Percentiles rank a stretch among this genome's conserved stretches.
These are phyloP conservation scores for Dactylellina haptotyla DNA, from an alignment of 2,329 filamentous ascomycete genomes.

Conservation along the genomic window DNA sequence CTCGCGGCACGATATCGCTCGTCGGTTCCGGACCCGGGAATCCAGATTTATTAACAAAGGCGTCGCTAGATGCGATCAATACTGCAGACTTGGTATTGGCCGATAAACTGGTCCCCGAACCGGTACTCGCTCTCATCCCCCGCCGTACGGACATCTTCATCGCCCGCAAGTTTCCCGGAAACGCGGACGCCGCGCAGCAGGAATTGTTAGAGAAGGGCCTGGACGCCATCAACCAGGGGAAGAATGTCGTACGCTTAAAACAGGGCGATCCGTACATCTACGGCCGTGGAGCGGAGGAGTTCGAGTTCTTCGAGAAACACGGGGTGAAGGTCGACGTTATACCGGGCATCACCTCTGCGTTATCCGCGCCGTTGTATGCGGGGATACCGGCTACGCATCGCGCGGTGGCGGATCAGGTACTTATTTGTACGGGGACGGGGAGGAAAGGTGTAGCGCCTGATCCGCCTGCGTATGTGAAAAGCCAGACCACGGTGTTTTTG, in stretches of 20 bases:
- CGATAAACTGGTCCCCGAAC: constrained; percentile 84
- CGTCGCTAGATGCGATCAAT: constrained; percentile 79
- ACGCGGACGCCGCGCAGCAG: constrained; percentile 90
- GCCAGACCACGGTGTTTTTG: constrained; percentile 87
- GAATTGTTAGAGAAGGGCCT: constrained; percentile 85
- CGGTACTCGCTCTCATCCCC: constrained; percentile 88
- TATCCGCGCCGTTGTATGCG: constrained; percentile 88
- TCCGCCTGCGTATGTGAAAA: constrained; percentile 80
- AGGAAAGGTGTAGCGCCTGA: constrained; percentile 83
- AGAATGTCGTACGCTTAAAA: constrained; percentile 87
- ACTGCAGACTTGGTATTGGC: constrained; percentile 81
- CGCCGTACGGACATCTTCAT: constrained; percentile 89
- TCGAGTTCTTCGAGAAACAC: constrained; percentile 76
- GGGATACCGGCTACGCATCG: constrained; percentile 88
- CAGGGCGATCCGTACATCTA: constrained; percentile 98
- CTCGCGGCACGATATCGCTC: constrained; percentile 78
- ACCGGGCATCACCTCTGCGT: constrained; percentile 87
- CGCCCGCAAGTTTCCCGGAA: constrained; percentile 95
- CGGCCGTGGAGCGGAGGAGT: constrained; percentile 92
- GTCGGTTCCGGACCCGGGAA: constrained; percentile 93
- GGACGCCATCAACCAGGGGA: constrained; percentile 73
- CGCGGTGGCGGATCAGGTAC: constrained; percentile 87
- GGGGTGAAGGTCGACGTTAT: constrained; percentile 70
- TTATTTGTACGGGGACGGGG: constrained; percentile 96
- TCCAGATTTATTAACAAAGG: constrained; percentile 86